Evolutionary conservation across 352 stramenopile genomes (phyloP), one percentile per base, ranked within the genome.

Genomic region (Halophytophthora batemanensis): DNA sequence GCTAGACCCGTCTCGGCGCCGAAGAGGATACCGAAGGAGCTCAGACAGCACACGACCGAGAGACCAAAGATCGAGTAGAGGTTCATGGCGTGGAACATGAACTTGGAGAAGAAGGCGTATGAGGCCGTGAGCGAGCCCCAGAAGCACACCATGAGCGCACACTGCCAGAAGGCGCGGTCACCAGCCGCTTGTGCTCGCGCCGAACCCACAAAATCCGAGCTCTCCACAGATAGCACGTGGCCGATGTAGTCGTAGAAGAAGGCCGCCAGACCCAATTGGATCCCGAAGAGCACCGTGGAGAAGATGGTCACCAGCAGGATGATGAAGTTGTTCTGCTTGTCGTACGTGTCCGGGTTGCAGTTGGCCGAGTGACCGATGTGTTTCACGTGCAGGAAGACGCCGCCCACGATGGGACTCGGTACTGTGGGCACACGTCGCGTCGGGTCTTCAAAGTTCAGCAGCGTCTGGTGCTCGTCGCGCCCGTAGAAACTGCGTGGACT

Each of bases 251-350:
- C 79, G 52, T 88, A 90, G 15, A 90, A 63, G 61, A 93, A 93
- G 19, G 77, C 79, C n/a, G 67, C 75, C 3, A 90, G 69, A 2
- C 82, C 77, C 25, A 93, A 61, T 45, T 93, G 79, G 42, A 89
- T 82, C 22, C 82, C 82, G 36, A 87, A 90, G 23, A 89, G 66
- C 46, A 90, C 57, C 0, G 82, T 93, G 31, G 73, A 63, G 45
- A 88, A 86, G 40, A 93, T 82, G n/a, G 79, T 93, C 23, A 88
- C 82, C 15, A 90, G 72, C 44, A 93, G 46, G 51, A 93, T 87
- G 57, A 93, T 90, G 31, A 93, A 74, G 54, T 93, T 93, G 58
- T 81, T 89, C 57, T 82, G 71, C 19, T 79, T 69, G 62, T 93
- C 79, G 69, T 90, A 93, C 33, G 74, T 87, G 57, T 93, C 82